These are phyloP conservation scores for Paramecium primaurelia DNA, from an alignment of 73 alveolate species.

Conservation along the genomic window DNA sequence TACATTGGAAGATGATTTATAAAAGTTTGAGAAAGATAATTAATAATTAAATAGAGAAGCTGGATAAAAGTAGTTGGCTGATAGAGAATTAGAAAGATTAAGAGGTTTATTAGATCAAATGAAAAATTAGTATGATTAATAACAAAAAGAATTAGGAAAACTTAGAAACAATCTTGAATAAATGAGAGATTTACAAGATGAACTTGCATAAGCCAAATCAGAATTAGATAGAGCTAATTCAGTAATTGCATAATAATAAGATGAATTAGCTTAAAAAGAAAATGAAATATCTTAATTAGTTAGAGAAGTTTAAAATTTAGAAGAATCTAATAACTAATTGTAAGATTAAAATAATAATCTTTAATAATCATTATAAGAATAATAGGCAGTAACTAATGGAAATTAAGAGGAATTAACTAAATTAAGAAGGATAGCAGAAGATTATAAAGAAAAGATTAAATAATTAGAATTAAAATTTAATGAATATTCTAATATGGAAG, in stretches of 20 bases:
- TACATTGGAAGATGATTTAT: slow-evolving; percentile 25
- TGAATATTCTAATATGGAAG: neutral
- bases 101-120: neutral
- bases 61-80: neutral
- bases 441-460: neutral
- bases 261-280: neutral
- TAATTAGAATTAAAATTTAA: neutral
- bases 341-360: neutral
- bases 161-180: neutral
- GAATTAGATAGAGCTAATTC: neutral
- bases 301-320: neutral
- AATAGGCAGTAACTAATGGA: neutral
- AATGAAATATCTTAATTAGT: neutral
- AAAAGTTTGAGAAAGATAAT: slow-evolving; percentile 8
- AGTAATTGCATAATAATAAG: neutral
- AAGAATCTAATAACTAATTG: neutral
- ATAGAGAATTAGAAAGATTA: neutral
- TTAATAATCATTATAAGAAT: neutral
- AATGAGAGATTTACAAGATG: neutral
- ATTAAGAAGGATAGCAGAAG: slow-evolving; percentile 5
- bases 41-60: neutral
- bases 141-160: neutral
- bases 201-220: neutral
- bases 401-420: neutral
- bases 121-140: neutral